Base-by-base conservation (phyloP, 257 asterid species). In the Salvia hispanica region DNA sequence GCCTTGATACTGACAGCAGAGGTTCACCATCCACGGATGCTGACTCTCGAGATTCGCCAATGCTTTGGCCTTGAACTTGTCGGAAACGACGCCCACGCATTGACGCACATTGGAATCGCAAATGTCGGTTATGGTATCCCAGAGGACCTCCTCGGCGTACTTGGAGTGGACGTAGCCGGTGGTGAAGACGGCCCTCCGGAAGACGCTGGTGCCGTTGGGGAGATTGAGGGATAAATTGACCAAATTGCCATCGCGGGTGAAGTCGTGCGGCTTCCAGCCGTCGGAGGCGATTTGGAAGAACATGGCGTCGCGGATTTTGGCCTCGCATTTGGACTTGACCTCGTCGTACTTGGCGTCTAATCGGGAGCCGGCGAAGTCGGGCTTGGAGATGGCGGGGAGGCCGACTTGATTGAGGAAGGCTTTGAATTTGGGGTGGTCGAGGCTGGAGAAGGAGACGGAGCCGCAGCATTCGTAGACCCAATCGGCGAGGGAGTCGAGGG, bases 391-490 rank as follows among this genome's bases (percentile, higher is more conserved):
- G 2, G 74, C 33, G 1, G 99, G 96, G 70, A 93, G 47, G 0
- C 99, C 97, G 16, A 90, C 90, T 34, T 87, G 96, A 64, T 70
- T 78, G 61, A 93, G 88, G 47, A 93, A 93, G 51, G 96, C 79
- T 69, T 82, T 88, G 78, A 93, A 93, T 75, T 93, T 93, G 44
- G 96, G 96, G 65, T 93, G 97, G 15, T 93, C 97, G 13, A 93
- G 90, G 81, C 85, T 82, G 3, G 96, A 80, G 65, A 93, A 72
- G 2, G 96, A 85, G 28, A 85, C 88, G 0, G 99, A 81, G 59
- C 99, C 99, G 65, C 95, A 84, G 70, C 95, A 90, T 52, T 93
- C 97, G 62, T 82, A 93, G 6, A 84, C 91, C 97, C 99, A 93
- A 79, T 90, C 95, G 21, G 91, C 80, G 6, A 93, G 87, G 65